A percentile compares a stretch with the other conserved stretches of the same genome.
Evolutionary conservation across 2,329 filamentous ascomycete species (phyloP).

Genomic region (Cladosporium cucumerinum): DNA sequence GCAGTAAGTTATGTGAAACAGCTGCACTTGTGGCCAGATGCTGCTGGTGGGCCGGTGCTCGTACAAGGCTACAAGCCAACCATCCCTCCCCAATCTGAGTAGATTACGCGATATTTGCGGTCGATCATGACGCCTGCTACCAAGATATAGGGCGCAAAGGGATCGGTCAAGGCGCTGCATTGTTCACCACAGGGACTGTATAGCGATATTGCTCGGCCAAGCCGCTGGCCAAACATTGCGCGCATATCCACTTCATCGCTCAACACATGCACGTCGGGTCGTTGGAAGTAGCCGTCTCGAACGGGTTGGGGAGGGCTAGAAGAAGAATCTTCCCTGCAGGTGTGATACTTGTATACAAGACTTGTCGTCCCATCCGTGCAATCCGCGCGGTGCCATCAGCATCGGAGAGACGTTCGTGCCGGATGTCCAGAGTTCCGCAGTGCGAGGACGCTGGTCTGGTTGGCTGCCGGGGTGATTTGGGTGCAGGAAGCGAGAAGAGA

Average conservation of each 20-base stretch:
- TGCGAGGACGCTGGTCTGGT: background rate
- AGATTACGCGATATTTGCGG: conserved; percentile 12
- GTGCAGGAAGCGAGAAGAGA: conserved; percentile 8
- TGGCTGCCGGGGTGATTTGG: conserved; percentile 11
- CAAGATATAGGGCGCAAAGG: conserved; percentile 7
- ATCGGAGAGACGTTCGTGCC: background rate
- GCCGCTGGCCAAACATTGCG: background rate
- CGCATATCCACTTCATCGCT: background rate
- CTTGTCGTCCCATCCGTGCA: background rate
- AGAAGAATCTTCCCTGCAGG: conserved; percentile 15
- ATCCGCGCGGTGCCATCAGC: background rate
- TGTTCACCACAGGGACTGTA: background rate
- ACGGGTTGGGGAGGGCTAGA: conserved; percentile 1
- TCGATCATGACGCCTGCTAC: conserved; percentile 10
- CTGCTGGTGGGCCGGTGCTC: conserved; percentile 4
- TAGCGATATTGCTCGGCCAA: background rate
- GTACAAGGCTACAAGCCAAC: background rate
- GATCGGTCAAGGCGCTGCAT: background rate
- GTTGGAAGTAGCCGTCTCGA: background rate
- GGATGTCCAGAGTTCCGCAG: conserved; percentile 1
- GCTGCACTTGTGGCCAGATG: conserved; percentile 3
- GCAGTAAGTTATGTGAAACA: conserved; percentile 9
- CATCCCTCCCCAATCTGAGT: conserved; percentile 12
- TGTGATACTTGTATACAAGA: conserved; percentile 13
- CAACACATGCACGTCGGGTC: background rate